These are phyloP conservation scores for Stachybotrys chartarum DNA, from an alignment of 2,329 filamentous ascomycete genomes.

Conservation along the genomic window DNA sequence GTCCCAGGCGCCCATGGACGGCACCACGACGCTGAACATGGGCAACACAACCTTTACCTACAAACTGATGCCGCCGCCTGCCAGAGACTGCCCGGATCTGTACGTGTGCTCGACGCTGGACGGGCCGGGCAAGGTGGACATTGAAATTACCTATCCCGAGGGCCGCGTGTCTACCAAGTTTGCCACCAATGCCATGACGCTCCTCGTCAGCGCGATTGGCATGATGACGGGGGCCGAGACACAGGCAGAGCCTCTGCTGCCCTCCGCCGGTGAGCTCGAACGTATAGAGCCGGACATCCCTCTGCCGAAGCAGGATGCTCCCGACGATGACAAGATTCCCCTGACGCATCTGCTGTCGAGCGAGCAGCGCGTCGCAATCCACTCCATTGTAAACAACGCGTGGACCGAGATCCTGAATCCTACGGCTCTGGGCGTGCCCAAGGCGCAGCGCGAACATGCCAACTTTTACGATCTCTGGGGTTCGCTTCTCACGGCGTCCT, in stretches of 20 bases:
- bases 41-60: slow-evolving; percentile 38
- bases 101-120: slow-evolving; percentile 34
- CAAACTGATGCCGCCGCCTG: slow-evolving; percentile 29
- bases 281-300: slow-evolving; percentile 33
- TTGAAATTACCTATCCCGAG: slow-evolving; percentile 39
- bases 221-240: slow-evolving; percentile 37
- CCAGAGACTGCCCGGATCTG: slow-evolving; percentile 36
- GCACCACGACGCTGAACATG: slow-evolving; percentile 34
- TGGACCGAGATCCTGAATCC: slow-evolving; percentile 40
- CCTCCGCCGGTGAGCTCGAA: slow-evolving; percentile 31
- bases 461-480: slow-evolving; percentile 46
- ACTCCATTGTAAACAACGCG: slow-evolving; percentile 31
- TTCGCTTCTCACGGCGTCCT: slow-evolving; percentile 39
- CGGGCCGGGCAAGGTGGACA: slow-evolving; percentile 25
- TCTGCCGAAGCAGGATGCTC: slow-evolving; percentile 12
- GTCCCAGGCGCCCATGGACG: slow-evolving; percentile 17
- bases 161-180: slow-evolving; percentile 33
- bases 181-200: slow-evolving; percentile 35
- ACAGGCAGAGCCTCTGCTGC: slow-evolving; percentile 37
- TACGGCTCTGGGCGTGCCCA: slow-evolving; percentile 27
- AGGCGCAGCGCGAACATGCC: slow-evolving; percentile 33
- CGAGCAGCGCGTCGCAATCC: slow-evolving; percentile 31
- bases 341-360: slow-evolving; percentile 22
- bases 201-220: slow-evolving; percentile 37
- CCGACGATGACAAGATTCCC: slow-evolving; percentile 12